Conservation (phyloP, 352 stramenopile species). For the Phytophthora quininea region DNA sequence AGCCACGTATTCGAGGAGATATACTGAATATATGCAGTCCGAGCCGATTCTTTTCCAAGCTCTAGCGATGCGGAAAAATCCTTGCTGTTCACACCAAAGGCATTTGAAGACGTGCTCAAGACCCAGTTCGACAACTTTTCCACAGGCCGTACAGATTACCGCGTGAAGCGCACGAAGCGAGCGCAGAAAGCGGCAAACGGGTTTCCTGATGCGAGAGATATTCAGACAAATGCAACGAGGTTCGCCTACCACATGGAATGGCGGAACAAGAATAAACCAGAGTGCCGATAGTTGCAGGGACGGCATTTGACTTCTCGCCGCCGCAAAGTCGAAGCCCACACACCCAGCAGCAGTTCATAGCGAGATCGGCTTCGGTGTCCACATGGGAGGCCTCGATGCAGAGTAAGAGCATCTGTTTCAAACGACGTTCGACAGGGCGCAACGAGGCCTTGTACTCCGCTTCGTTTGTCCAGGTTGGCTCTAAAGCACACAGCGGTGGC, state of each 20-base stretch:
- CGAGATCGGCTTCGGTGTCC: constrained; percentile 72
- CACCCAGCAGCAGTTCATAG: no score
- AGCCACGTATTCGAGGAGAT: no score
- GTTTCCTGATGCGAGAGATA: no score
- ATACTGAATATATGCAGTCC: no score
- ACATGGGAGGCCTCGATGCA: constrained; percentile 40
- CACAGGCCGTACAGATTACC: constrained; percentile 38
- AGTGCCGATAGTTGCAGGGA: no score
- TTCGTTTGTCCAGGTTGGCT: constrained; percentile 46
- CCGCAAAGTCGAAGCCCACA: no score
- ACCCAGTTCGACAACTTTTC: constrained; percentile 70
- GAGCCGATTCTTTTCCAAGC: constrained; percentile 31
- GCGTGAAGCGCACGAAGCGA: no score
- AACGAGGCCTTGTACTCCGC: constrained; percentile 38
- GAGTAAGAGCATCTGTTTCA: constrained; percentile 56
- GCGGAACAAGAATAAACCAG: no score
- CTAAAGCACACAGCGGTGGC: constrained; percentile 51
- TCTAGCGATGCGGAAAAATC: constrained; percentile 38
- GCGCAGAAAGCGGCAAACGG: no score
- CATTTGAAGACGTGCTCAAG: constrained; percentile 24
- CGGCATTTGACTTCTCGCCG: no score
- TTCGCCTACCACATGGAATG: no score
- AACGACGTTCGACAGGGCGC: constrained; percentile 52
- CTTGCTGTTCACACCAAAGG: constrained; percentile 38
- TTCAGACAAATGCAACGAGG: no score